Evolutionary conservation across 371 early-diverging fungal genomes (phyloP), one percentile per base, ranked within the genome.

Genomic region (Syncephalastrum sp.): DNA sequence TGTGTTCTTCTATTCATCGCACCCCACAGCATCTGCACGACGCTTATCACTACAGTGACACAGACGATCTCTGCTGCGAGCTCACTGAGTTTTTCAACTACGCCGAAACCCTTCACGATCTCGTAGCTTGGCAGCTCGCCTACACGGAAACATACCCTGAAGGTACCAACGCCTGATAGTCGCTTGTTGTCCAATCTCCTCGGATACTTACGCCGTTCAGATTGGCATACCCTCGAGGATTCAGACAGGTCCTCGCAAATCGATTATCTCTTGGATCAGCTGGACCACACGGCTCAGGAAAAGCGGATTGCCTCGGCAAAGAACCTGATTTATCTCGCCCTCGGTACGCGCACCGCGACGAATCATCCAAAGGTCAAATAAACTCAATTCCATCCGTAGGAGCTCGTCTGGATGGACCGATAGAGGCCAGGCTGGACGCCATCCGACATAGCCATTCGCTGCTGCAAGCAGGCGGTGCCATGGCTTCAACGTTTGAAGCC

Each of bases 61-160:
- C 78, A 42, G 90, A 87, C 33, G 57, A 66, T 0, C 57, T 87
- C 24, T 60, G 76, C 41, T 79, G 69, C 7, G 92, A 92, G 63
- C 75, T 89, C 57, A 84, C 89, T 64, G 92, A 92, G 48, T 90
- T 92, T 51, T 89, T 82, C 61, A 75, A 78, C 48, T 88, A 86
- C 65, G 69, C 72, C 8, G 90, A 92, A 63, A 70, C 78, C 3
- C 59, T 70, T 7, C 65, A 73, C 46, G 75, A 83, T 21, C 56
- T 75, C 19, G 77, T 79, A 27, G 70, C 79, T 6, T 67, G 74
- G 42, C 61, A 62, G 33, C 54, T 64, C 19, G 79, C 78, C 51
- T 74, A 75, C 19, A 75, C 54, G 60, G n/a, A 74, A 76, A 52
- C 63, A 61, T n/a, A 60, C 61, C 57, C 57, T 76, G 70, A 43